phyloP scores from a whole-genome alignment of 1,284 basidiomycete genomes.

The Sphagnurus paluster region DNA sequence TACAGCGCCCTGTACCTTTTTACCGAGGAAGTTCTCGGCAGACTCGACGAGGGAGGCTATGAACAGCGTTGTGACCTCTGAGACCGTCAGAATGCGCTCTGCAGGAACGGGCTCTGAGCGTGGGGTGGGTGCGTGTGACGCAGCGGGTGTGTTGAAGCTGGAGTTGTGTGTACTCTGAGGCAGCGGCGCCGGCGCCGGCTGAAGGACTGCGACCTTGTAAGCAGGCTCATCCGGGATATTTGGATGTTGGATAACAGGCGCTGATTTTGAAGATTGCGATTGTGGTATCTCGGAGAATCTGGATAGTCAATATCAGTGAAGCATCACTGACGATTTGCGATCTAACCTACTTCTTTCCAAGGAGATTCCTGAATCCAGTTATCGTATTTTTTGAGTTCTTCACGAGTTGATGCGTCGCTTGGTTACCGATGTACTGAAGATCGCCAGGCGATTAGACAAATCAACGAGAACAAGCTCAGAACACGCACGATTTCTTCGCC shows the following conservation, averaged over 20 bases:
- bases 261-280: slow-evolving; percentile 51
- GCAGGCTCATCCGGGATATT: slow-evolving; percentile 74
- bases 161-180: slow-evolving; percentile 38
- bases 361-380: slow-evolving; percentile 88
- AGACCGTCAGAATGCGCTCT: slow-evolving; percentile 79
- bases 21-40: slow-evolving; percentile 92
- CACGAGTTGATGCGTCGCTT: slow-evolving; percentile 92
- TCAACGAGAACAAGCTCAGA: slow-evolving; percentile 2
- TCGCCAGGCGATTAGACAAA: slow-evolving; percentile 7
- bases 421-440: slow-evolving; percentile 90
- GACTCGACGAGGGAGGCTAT: slow-evolving; percentile 83
- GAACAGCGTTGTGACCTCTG: slow-evolving; percentile 87
- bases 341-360: slow-evolving; percentile 81
- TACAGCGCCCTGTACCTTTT: slow-evolving; percentile 80
- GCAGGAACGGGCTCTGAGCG: slow-evolving; percentile 78
- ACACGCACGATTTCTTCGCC: slow-evolving; percentile 87
- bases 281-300: slow-evolving; percentile 79
- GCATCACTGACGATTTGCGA: not conserved
- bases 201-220: slow-evolving; percentile 83
- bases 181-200: slow-evolving; percentile 67
- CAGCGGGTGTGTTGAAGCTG: slow-evolving; percentile 60
- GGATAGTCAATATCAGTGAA: not conserved
- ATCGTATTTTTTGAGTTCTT: slow-evolving; percentile 97
- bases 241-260: slow-evolving; percentile 77
- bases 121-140: slow-evolving; percentile 72